phyloP scores from a whole-genome alignment of 371 early-diverging fungal genomes.

The Haplosporangium sp. region DNA sequence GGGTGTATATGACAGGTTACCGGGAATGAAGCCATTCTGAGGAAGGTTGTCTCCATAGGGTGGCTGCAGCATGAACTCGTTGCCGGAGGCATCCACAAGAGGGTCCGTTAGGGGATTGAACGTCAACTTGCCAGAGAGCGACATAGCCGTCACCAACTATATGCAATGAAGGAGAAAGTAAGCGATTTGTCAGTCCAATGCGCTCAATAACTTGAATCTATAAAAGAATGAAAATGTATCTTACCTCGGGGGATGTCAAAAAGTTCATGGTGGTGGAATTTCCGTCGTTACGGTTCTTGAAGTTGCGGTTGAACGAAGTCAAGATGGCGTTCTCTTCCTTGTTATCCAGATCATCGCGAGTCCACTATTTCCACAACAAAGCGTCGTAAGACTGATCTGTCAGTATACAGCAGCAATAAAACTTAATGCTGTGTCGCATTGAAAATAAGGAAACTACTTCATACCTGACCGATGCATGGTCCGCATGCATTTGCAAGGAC shows the following conservation, averaged over 20 bases:
- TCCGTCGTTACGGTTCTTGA: conserved; percentile 95
- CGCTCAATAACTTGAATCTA: neutral
- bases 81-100: conserved; percentile 76
- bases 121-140: conserved; percentile 85
- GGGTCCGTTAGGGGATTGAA: conserved; percentile 95
- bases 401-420: neutral
- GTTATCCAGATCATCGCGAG: conserved; percentile 79
- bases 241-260: conserved; percentile 91
- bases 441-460: too few relatives aligned
- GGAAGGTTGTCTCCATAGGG: conserved; percentile 93
- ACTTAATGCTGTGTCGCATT: too few relatives aligned
- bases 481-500: conserved; percentile 93
- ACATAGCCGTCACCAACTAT: conserved; percentile 91
- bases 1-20: conserved; percentile 71
- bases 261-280: conserved; percentile 95
- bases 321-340: conserved; percentile 89
- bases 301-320: conserved; percentile 98
- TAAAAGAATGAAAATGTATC: neutral
- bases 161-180: neutral
- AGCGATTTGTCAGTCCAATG: neutral
- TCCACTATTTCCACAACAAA: conserved; percentile 74
- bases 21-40: conserved; percentile 84
- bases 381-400: too few relatives aligned
- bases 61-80: conserved; percentile 81
- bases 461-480: conserved; percentile 88